Evolutionary conservation across 441 rosid genomes (phyloP).

Genomic region (Populus hybrid): DNA sequence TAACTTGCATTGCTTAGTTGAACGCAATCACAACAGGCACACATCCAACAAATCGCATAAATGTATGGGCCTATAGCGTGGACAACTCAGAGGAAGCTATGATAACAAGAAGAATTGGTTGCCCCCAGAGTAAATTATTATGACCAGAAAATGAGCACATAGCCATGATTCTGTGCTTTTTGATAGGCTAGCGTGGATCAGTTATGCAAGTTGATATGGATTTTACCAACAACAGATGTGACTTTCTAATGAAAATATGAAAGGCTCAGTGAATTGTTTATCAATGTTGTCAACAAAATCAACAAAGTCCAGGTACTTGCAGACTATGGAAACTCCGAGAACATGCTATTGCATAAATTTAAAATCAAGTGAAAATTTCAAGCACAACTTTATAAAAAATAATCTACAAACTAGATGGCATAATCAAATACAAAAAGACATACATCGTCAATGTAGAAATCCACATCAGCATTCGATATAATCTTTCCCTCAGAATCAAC

Average conservation of each 20-base stretch:
- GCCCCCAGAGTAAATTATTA: no score
- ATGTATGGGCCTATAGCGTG: no score
- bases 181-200: neutral
- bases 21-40: no score
- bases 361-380: neutral
- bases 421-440: no score
- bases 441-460: constrained; percentile 55
- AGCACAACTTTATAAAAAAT: neutral
- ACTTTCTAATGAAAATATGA: neutral
- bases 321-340: neutral
- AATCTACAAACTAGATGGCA: neutral
- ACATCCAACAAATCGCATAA: no score
- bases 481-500: constrained; percentile 73
- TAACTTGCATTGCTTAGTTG: no score
- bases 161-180: no score
- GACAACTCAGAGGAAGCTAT: no score
- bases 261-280: neutral
- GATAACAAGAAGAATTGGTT: no score
- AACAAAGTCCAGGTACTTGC: neutral
- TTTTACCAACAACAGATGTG: neutral
- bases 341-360: neutral
- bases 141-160: neutral
- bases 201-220: neutral
- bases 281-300: neutral
- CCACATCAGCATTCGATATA: constrained; percentile 81